Conservation (phyloP, 768 basidiomycete genomes). For the Suillus tomentosus region DNA sequence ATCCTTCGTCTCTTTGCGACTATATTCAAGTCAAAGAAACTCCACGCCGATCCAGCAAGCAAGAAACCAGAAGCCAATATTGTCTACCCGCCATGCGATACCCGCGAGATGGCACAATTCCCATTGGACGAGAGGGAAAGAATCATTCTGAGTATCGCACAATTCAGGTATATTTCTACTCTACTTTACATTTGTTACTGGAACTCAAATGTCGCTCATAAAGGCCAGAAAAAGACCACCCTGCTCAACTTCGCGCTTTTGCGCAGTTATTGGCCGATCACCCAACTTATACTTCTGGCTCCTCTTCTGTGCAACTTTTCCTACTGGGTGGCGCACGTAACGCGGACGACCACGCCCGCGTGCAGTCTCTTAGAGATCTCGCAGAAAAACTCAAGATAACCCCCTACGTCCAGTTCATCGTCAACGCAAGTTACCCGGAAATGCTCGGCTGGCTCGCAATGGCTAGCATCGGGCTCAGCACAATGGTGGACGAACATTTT, state of each 20-base stretch:
- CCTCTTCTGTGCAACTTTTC: slow-evolving; percentile 55
- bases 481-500: slow-evolving; percentile 99
- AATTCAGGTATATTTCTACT: slow-evolving; percentile 70
- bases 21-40: slow-evolving; percentile 10
- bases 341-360: slow-evolving; percentile 67
- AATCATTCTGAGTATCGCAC: slow-evolving; percentile 84
- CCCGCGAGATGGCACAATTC: slow-evolving; percentile 63
- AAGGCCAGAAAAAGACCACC: slow-evolving; percentile 95
- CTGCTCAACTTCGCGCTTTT: slow-evolving; percentile 75
- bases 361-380: slow-evolving; percentile 58
- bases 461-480: slow-evolving; percentile 86
- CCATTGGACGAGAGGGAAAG: slow-evolving; percentile 54
- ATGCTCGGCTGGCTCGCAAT: slow-evolving; percentile 71
- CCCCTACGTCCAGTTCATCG: slow-evolving; percentile 65
- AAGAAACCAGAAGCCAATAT: slow-evolving; percentile 66
- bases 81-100: slow-evolving; percentile 94
- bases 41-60: slow-evolving; percentile 79
- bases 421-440: slow-evolving; percentile 79
- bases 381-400: slow-evolving; percentile 58
- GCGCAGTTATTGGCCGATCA: slow-evolving; percentile 54
- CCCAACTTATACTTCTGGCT: slow-evolving; percentile 52
- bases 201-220: not conserved
- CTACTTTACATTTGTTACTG: not conserved
- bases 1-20: slow-evolving; percentile 33
- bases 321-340: slow-evolving; percentile 89